Base-by-base conservation (phyloP, 306 rosid genomes). In the Cercis canadensis region DNA sequence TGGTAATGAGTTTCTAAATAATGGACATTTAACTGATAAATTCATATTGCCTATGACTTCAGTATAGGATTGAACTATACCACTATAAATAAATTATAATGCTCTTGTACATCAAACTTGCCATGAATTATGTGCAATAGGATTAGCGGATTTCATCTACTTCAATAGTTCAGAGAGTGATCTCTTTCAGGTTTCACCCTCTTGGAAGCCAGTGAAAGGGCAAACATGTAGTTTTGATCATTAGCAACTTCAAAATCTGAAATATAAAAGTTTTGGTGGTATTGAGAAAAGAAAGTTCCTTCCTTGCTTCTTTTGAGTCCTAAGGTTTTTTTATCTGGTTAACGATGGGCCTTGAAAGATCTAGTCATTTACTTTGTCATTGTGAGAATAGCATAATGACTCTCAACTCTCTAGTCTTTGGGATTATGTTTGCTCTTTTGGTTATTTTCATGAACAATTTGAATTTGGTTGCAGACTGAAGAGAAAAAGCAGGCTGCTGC, bases 401-500 rank as follows among this genome's bases (percentile, higher is more conserved):
- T n/a, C n/a, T n/a, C n/a, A n/a, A n/a, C n/a, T n/a, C 29, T 24
- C 29, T 24, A 24, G 11, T 51, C n/a, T 62, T n/a, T 76, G 64
- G 39, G 17, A 29, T 62, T 56, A 60, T 46, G 45, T 45, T 59
- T 41, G 24, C 68, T 19, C 11, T 74, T 57, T 11, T 33, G 67
- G 65, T 62, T 70, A 18, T 78, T 52, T 46, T 46, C 37, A 55
- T 72, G 43, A 59, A 57, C 45, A 11, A 67, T 19, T 51, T 47
- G 41, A 67, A 64, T 44, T 57, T 32, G 56, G 70, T 74, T 84
- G 65, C 75, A 94, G 99, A 65, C 36, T 8, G 95, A 89, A 33
- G 86, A 80, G 81, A 86, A 80, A 75, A 94, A 89, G 84, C 92
- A 91, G 82, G 92, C 92, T 58, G 92, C 96, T 55, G 99, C 97